These are phyloP conservation scores for Coemansia sp. DNA, from an alignment of 371 early-diverging fungal species.

Conservation along the genomic window DNA sequence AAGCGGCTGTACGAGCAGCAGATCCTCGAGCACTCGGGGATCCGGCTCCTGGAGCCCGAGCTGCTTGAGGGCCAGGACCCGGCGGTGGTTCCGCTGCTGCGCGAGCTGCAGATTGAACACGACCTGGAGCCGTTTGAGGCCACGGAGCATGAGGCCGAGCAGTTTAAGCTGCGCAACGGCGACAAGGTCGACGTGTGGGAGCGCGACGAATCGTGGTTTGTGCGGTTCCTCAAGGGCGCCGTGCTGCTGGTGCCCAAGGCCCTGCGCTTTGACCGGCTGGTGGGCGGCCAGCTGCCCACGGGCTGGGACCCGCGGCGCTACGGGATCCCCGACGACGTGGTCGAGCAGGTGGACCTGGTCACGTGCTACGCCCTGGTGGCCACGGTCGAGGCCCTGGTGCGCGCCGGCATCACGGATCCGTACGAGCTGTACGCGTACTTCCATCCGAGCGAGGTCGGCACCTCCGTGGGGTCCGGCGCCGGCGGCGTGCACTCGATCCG, in stretches of 20 bases:
- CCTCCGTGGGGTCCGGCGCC: slow-evolving; percentile 81
- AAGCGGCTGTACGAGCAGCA: slow-evolving; percentile 89
- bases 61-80: slow-evolving; percentile 84
- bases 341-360: slow-evolving; percentile 87
- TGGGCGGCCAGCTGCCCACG: slow-evolving; percentile 93
- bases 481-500: slow-evolving; percentile 85
- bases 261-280: slow-evolving; percentile 87
- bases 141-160: slow-evolving; percentile 85
- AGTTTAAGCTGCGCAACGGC: slow-evolving; percentile 85
- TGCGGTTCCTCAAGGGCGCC: slow-evolving; percentile 85
- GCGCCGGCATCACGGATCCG: slow-evolving; percentile 94
- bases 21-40: slow-evolving; percentile 89
- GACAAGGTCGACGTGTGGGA: slow-evolving; percentile 80
- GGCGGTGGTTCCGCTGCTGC: slow-evolving; percentile 79
- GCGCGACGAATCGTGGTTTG: slow-evolving; percentile 72
- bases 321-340: slow-evolving; percentile 91
- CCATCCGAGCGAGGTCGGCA: slow-evolving; percentile 94
- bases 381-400: slow-evolving; percentile 90
- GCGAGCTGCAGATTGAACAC: slow-evolving; percentile 87
- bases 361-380: slow-evolving; percentile 88
- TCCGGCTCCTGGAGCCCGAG: slow-evolving; percentile 89
- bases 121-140: slow-evolving; percentile 90
- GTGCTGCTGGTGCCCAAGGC: slow-evolving; percentile 92
- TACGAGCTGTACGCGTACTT: slow-evolving; percentile 97
- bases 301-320: slow-evolving; percentile 93